Conservation (phyloP, 345 rosid species). For the Heritiera fomes region DNA sequence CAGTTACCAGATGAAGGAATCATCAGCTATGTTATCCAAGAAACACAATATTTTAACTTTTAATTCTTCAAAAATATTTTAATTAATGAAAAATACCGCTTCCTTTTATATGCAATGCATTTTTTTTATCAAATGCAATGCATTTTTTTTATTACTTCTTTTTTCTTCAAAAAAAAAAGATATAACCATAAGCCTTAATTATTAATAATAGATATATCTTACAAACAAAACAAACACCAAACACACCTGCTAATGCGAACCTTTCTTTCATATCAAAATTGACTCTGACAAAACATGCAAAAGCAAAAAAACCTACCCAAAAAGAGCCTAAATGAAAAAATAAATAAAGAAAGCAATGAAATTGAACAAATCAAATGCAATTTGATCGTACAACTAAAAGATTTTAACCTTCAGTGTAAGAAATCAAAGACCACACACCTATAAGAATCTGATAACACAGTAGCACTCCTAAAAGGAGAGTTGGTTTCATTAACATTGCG, state of each 20-base stretch:
- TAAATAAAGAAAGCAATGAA: background rate
- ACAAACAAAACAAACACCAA: too few species aligned
- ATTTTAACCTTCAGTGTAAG: background rate
- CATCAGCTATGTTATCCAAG: background rate
- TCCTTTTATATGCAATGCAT: background rate
- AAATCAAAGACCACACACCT: conserved; percentile 35
- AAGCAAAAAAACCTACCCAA: background rate
- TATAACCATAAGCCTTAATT: too few species aligned
- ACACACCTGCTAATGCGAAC: too few species aligned
- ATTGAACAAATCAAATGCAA: background rate
- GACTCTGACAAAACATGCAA: background rate
- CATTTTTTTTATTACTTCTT: background rate
- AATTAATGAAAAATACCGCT: too few species aligned
- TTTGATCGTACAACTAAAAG: background rate
- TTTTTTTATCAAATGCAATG: too few species aligned
- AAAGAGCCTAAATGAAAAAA: background rate
- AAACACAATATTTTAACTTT: too few species aligned
- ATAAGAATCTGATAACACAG: conserved; percentile 41
- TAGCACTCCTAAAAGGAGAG: conserved; percentile 38
- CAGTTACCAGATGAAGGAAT: background rate
- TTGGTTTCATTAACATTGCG: conserved; percentile 25
- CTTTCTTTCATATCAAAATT: background rate
- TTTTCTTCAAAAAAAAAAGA: too few species aligned
- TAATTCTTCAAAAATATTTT: background rate
- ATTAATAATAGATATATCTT: too few species aligned